Percentiles rank a stretch among this genome's conserved stretches.
Evolutionary conservation across 495 filamentous ascomycete genomes (phyloP).

Genomic region (Entonaema liquescens): DNA sequence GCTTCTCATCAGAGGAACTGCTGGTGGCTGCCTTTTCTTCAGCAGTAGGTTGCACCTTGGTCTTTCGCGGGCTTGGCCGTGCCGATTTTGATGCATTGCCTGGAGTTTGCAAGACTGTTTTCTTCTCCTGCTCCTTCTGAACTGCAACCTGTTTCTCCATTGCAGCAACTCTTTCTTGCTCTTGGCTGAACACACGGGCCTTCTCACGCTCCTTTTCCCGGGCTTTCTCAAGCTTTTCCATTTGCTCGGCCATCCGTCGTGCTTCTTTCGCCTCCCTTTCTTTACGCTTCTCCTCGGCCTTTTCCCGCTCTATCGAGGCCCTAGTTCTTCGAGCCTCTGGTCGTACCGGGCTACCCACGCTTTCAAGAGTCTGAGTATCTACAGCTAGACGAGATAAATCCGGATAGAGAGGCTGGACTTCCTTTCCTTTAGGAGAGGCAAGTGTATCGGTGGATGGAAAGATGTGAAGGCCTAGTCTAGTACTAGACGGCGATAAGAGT

Average conservation of each 20-base stretch:
- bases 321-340: slow-evolving; percentile 69
- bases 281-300: slow-evolving; percentile 68
- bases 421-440: slow-evolving; percentile 44
- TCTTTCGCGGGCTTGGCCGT: slow-evolving; percentile 60
- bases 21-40: slow-evolving; percentile 53
- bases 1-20: slow-evolving; percentile 51
- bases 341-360: slow-evolving; percentile 51
- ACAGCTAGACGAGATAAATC: slow-evolving; percentile 52
- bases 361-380: slow-evolving; percentile 41
- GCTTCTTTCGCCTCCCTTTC: slow-evolving; percentile 67
- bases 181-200: slow-evolving; percentile 67
- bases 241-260: slow-evolving; percentile 56
- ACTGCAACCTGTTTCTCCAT: slow-evolving; percentile 57
- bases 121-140: slow-evolving; percentile 56
- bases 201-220: slow-evolving; percentile 69
- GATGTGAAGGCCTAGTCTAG: slow-evolving; percentile 47
- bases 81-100: slow-evolving; percentile 52
- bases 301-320: slow-evolving; percentile 76
- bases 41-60: slow-evolving; percentile 51
- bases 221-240: slow-evolving; percentile 65
- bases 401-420: slow-evolving; percentile 53
- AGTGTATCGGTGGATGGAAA: slow-evolving; percentile 52
- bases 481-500: slow-evolving; percentile 55
- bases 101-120: slow-evolving; percentile 45
- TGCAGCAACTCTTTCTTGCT: slow-evolving; percentile 62